Conservation (phyloP, 768 basidiomycete genomes). For the Auriscalpium orientale region DNA sequence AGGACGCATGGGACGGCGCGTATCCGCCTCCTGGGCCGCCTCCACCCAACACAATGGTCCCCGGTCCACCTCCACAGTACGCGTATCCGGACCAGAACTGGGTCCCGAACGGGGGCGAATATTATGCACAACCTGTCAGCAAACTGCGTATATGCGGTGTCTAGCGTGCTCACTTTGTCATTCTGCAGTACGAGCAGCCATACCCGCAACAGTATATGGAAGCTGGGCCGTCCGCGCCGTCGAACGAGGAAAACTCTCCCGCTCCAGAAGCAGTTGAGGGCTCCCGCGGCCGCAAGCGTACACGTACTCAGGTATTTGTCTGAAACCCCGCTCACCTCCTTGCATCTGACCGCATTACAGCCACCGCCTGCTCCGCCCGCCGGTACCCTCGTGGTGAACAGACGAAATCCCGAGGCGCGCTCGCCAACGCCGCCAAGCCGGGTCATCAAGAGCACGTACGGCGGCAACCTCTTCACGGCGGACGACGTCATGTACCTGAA, state of each 20-base stretch:
- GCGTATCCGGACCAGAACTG: slow-evolving; percentile 53
- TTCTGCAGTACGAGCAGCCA: slow-evolving; percentile 43
- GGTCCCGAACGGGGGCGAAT: slow-evolving; percentile 39
- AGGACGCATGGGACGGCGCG: slow-evolving; percentile 41
- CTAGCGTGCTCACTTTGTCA: neutral
- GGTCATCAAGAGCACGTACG: slow-evolving; percentile 84
- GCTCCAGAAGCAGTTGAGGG: slow-evolving; percentile 24
- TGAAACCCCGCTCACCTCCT: neutral
- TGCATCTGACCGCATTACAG: slow-evolving; percentile 24
- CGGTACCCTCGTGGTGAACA: slow-evolving; percentile 57
- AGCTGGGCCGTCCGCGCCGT: slow-evolving; percentile 34
- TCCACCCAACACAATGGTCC: slow-evolving; percentile 39
- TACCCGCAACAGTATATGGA: slow-evolving; percentile 59
- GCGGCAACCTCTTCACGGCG: slow-evolving; percentile 79
- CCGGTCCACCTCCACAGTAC: slow-evolving; percentile 38
- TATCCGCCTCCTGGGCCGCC: slow-evolving; percentile 38
- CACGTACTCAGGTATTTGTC: slow-evolving; percentile 44
- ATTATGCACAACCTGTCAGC: slow-evolving; percentile 52
- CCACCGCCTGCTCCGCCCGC: slow-evolving; percentile 59
- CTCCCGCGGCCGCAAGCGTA: slow-evolving; percentile 62
- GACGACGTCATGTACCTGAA: slow-evolving; percentile 81
- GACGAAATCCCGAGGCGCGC: slow-evolving; percentile 58
- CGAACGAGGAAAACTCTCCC: slow-evolving; percentile 29
- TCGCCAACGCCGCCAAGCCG: slow-evolving; percentile 80
- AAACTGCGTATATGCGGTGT: neutral